A percentile compares a stretch with the other conserved stretches of the same genome.
phyloP scores from a whole-genome alignment of 305 asterid genomes.

The Salvia sclarea region DNA sequence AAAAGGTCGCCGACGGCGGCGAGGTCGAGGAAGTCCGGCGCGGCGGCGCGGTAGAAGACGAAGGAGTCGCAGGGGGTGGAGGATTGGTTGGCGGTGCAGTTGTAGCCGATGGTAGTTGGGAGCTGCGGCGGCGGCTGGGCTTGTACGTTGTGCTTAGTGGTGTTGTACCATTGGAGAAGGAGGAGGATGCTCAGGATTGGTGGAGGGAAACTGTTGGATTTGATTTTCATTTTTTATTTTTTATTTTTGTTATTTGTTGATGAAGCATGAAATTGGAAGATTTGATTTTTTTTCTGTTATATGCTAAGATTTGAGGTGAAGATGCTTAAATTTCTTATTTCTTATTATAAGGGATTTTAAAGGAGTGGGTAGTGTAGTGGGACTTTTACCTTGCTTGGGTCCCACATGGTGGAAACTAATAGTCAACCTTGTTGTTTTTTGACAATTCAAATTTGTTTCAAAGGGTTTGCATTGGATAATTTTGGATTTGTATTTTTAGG shows the following conservation, averaged over 20 bases:
- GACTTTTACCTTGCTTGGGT: slow-evolving; percentile 27
- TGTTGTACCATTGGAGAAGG: slow-evolving; percentile 24
- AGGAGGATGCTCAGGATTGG: slow-evolving; percentile 30
- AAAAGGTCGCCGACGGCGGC: slow-evolving; percentile 88
- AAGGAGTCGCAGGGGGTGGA: slow-evolving; percentile 65
- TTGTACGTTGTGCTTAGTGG: slow-evolving; percentile 28
- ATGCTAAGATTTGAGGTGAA: background rate
- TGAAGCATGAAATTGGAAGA: background rate
- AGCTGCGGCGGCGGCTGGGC: too few relatives aligned
- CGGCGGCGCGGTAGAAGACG: slow-evolving; percentile 56
- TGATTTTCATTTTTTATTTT: slow-evolving; percentile 25
- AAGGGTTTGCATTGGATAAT: too few relatives aligned
- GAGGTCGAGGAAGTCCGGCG: slow-evolving; percentile 64
- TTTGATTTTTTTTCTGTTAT: background rate
- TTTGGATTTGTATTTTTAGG: too few relatives aligned
- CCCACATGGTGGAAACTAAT: slow-evolving; percentile 26
- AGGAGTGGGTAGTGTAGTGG: background rate
- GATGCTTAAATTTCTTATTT: too few relatives aligned
- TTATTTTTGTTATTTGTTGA: background rate
- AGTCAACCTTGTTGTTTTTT: slow-evolving; percentile 29
- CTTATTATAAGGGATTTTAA: too few relatives aligned
- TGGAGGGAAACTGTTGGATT: slow-evolving; percentile 6
- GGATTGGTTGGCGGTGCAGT: slow-evolving; percentile 61
- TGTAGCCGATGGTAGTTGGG: slow-evolving; percentile 59
- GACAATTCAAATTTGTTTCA: background rate